Evolutionary conservation across 257 asterid species (phyloP), one percentile per base, ranked within the genome.

Genomic region (Vinca minor): DNA sequence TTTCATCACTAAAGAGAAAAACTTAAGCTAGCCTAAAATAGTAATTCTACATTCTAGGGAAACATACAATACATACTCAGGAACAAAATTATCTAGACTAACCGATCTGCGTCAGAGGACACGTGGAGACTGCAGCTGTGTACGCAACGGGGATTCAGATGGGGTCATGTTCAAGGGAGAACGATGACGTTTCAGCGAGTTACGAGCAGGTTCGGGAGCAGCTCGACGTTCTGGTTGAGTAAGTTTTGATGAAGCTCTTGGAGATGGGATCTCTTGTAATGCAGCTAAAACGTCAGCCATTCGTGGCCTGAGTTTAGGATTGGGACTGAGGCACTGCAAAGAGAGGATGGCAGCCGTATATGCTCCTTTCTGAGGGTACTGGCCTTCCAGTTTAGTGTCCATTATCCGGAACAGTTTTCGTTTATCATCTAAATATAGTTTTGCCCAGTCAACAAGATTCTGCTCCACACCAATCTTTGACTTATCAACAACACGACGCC

Each of bases 361-460:
- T 32, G 96, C 96, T 7, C 78, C 95, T 79, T 84, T 88, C 77
- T 84, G 89, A 57, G 95, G 86, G 73, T 88, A 88, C 41, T 88
- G 94, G 2, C 96, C 96, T 69, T 81, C 92, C 59, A 88, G 64
- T 56, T 82, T 85, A 7, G 81, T 81, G 78, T 88, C 96, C 96
- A 88, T 88, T 62, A 88, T 80, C 39, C 89, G 67, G 64, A 85
- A 88, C 71, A 85, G 42, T 66, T 66, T 88, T 66, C 95, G 71
- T 70, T 83, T 88, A 73, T 85, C 86, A 9, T 85, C 79, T 76
- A 85, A 65, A 57, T 88, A 85, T 5, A 87, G 94, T 41, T 66
- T 82, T 20, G 89, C 96, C 96, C 96, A 88, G 29, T 88, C 96
- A 6, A 88, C 96, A 3, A 88, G 87, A 75, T 78, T 81, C 31